Percentiles rank a stretch among this genome's conserved stretches.
Evolutionary conservation across 495 filamentous ascomycete genomes (phyloP).

Genomic region (Astrothelium subdiscretum): DNA sequence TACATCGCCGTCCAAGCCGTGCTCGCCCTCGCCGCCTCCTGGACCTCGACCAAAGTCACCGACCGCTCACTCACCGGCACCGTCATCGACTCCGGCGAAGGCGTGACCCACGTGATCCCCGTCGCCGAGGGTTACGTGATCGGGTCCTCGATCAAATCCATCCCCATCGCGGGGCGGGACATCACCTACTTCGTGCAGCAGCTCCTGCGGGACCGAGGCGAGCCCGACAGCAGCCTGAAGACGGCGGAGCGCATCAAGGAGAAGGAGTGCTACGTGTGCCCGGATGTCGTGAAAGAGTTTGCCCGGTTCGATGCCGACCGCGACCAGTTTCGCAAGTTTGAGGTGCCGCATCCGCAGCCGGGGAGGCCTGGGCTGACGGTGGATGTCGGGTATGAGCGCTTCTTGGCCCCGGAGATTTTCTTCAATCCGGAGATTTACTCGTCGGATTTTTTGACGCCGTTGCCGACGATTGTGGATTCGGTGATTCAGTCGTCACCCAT

Average conservation of each 20-base stretch:
- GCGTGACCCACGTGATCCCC: conserved; percentile 97
- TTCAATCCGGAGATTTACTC: conserved; percentile 99
- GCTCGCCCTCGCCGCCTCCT: conserved; percentile 88
- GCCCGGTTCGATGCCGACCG: conserved; percentile 83
- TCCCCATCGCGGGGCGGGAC: conserved; percentile 92
- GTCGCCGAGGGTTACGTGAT: conserved; percentile 99
- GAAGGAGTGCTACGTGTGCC: conserved; percentile 94
- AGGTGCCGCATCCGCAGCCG: conserved; percentile 71
- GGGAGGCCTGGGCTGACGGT: conserved; percentile 71
- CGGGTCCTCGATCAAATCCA: conserved; percentile 95
- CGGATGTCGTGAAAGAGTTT: conserved; percentile 98
- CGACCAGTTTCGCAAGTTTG: conserved; percentile 73
- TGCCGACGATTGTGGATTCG: conserved; percentile 85
- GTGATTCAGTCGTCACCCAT: conserved; percentile 97
- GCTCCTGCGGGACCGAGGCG: conserved; percentile 86
- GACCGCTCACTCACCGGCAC: conserved; percentile 96
- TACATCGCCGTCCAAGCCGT: conserved; percentile 99
- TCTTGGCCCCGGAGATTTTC: conserved; percentile 97
- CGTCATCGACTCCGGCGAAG: conserved; percentile 94
- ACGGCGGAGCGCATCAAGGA: conserved; percentile 97
- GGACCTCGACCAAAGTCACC: conserved; percentile 95
- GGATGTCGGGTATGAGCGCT: conserved; percentile 95
- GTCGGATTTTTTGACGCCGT: conserved; percentile 91
- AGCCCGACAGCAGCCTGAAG: conserved; percentile 92
- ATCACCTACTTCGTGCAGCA: conserved; percentile 98